Percentiles rank a stretch among this genome's conserved stretches.
These are phyloP conservation scores for Xylaria digitata DNA, from an alignment of 2,329 filamentous ascomycete genomes.

Conservation along the genomic window DNA sequence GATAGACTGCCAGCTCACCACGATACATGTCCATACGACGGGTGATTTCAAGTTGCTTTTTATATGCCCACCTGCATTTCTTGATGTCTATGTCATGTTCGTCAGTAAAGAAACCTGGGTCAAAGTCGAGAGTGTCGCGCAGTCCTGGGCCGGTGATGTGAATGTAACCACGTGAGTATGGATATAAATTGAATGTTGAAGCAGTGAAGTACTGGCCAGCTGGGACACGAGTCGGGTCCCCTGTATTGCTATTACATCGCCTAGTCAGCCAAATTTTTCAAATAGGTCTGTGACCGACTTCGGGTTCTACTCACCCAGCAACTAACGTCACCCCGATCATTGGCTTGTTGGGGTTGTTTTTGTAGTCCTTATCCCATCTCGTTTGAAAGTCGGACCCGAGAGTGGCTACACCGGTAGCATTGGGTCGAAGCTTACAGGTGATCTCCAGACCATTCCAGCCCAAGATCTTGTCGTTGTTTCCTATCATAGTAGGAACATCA, in stretches of 20 bases:
- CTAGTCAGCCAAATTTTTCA: no score
- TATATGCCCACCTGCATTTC: conserved; percentile 71
- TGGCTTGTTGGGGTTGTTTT: conserved; percentile 52
- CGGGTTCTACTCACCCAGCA: conserved; percentile 39
- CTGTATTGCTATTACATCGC: no score
- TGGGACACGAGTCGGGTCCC: neutral
- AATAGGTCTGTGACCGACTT: no score
- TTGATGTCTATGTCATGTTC: conserved; percentile 61
- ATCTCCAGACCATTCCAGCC: conserved; percentile 66
- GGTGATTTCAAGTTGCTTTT: conserved; percentile 70
- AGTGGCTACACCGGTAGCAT: conserved; percentile 60
- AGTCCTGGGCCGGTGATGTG: conserved; percentile 6
- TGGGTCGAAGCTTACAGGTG: conserved; percentile 62
- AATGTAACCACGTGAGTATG: neutral
- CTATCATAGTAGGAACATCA: conserved; percentile 38
- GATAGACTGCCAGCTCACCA: conserved; percentile 56
- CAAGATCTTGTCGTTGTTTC: conserved; percentile 51
- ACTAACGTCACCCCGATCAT: conserved; percentile 57
- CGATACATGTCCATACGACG: conserved; percentile 58
- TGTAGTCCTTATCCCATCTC: conserved; percentile 63
- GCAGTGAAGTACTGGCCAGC: neutral
- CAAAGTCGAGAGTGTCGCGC: neutral
- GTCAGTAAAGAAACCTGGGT: conserved; percentile 49
- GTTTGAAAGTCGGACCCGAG: conserved; percentile 62
- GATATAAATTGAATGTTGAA: neutral